Percentiles rank a stretch among this genome's conserved stretches.
These are phyloP conservation scores for Penicillium malachiteum DNA, from an alignment of 495 filamentous ascomycete genomes.

Conservation along the genomic window DNA sequence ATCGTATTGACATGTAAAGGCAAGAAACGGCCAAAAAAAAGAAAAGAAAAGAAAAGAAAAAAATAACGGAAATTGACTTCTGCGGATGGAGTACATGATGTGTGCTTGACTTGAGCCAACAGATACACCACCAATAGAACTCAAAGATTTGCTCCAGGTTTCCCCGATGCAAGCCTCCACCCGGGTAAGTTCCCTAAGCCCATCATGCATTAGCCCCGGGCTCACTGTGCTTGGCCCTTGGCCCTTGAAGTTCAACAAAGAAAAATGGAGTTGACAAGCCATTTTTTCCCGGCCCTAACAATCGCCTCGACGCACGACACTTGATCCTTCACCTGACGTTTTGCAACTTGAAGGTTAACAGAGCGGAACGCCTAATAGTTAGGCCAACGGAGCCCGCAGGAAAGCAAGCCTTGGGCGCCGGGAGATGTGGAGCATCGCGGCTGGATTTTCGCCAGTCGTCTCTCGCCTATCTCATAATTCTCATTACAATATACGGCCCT, in stretches of 20 bases:
- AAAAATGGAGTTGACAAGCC: neutral
- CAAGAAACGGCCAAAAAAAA: neutral
- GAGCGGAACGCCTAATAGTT: too few species aligned
- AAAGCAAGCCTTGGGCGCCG: too few species aligned
- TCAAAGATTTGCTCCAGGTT: conserved; percentile 2
- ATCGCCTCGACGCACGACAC: conserved; percentile 12
- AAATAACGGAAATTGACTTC: neutral
- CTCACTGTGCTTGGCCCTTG: neutral
- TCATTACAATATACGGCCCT: too few species aligned
- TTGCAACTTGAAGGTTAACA: too few species aligned
- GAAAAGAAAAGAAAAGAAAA: conserved; percentile 4
- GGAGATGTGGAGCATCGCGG: too few species aligned
- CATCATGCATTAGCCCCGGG: conserved; percentile 1
- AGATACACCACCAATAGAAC: neutral
- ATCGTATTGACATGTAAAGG: neutral
- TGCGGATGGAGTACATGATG: too few species aligned
- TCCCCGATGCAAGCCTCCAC: conserved; percentile 26
- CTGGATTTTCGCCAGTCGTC: too few species aligned
- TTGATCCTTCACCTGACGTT: neutral
- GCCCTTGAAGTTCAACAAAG: neutral
- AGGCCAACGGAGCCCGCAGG: too few species aligned
- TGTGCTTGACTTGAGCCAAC: conserved; percentile 5
- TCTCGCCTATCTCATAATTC: too few species aligned
- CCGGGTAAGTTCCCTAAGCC: conserved; percentile 9
- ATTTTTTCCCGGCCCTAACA: conserved; percentile 3